Evolutionary conservation across 805 yeast genomes (phyloP).

Genomic region (Metschnikowia colocasiae): DNA sequence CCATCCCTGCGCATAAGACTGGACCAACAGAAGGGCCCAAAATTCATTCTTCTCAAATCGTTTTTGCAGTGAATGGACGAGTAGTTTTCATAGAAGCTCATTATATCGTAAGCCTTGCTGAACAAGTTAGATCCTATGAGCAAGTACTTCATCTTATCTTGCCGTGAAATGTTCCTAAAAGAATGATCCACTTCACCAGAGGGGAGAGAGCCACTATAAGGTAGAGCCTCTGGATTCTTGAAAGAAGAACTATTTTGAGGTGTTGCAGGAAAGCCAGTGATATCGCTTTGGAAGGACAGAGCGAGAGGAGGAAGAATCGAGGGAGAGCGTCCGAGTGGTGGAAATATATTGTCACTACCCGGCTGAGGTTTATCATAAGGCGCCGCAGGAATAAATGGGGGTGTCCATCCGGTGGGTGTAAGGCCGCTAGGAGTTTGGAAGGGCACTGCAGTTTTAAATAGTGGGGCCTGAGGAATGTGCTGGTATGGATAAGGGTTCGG

Average conservation of each 20-base stretch:
- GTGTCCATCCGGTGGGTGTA: not conserved
- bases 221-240: not conserved
- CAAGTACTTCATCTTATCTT: slow-evolving; percentile 7
- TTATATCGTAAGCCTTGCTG: slow-evolving; percentile 13
- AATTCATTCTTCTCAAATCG: slow-evolving; percentile 27
- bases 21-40: slow-evolving; percentile 40
- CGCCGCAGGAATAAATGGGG: not conserved
- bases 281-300: not conserved
- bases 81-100: slow-evolving; percentile 23
- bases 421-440: not conserved
- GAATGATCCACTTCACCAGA: slow-evolving; percentile 1
- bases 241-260: not conserved
- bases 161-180: slow-evolving; percentile 1
- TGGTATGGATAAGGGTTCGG: not conserved
- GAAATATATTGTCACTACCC: not conserved
- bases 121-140: slow-evolving; percentile 13
- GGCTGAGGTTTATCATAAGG: not conserved
- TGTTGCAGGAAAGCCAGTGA: not conserved
- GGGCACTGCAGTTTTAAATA: not conserved
- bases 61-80: slow-evolving; percentile 30
- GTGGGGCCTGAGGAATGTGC: not conserved
- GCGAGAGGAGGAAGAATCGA: not conserved
- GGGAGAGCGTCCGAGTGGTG: not conserved
- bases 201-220: not conserved
- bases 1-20: slow-evolving; percentile 34